phyloP scores from a whole-genome alignment of 352 stramenopile genomes.

The Discostella stelligera region DNA sequence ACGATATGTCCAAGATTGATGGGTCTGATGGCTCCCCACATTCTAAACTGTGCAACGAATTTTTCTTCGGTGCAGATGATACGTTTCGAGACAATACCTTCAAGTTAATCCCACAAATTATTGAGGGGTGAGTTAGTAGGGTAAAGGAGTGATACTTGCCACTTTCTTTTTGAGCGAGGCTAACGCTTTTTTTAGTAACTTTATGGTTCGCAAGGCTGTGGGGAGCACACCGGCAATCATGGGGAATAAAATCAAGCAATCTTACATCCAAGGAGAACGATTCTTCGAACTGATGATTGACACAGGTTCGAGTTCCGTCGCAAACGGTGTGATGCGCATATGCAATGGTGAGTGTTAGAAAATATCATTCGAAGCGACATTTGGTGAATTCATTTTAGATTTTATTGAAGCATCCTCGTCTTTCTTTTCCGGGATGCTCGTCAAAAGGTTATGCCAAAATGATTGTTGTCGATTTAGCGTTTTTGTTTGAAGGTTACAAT shows the following conservation, averaged over 20 bases:
- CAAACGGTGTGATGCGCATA: constrained; percentile 75
- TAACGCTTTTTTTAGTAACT: constrained; percentile 78
- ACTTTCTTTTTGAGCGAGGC: neutral
- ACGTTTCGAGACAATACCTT: constrained; percentile 94
- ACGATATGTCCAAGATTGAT: constrained; percentile 76
- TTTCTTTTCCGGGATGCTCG: neutral
- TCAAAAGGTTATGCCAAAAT: constrained; percentile 62
- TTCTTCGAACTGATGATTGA: constrained; percentile 96
- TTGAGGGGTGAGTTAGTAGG: constrained; percentile 82
- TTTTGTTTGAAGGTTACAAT: constrained; percentile 80
- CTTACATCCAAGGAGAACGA: constrained; percentile 80
- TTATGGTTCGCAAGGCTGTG: constrained; percentile 93
- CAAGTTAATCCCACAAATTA: constrained; percentile 95
- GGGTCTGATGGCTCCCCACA: constrained; percentile 67
- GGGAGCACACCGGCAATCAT: constrained; percentile 94
- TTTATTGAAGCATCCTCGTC: neutral
- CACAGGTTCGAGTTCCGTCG: constrained; percentile 91
- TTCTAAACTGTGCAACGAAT: constrained; percentile 72
- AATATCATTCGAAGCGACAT: neutral
- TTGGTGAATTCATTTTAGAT: neutral
- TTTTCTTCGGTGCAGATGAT: constrained; percentile 89
- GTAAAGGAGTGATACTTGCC: neutral
- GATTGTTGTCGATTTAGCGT: constrained; percentile 82
- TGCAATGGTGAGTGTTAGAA: constrained; percentile 44
- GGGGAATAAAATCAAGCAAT: constrained; percentile 94